Evolutionary conservation across 176 grass and related monocot genomes (phyloP).

Genomic region (Tillandsia leiboldiana): DNA sequence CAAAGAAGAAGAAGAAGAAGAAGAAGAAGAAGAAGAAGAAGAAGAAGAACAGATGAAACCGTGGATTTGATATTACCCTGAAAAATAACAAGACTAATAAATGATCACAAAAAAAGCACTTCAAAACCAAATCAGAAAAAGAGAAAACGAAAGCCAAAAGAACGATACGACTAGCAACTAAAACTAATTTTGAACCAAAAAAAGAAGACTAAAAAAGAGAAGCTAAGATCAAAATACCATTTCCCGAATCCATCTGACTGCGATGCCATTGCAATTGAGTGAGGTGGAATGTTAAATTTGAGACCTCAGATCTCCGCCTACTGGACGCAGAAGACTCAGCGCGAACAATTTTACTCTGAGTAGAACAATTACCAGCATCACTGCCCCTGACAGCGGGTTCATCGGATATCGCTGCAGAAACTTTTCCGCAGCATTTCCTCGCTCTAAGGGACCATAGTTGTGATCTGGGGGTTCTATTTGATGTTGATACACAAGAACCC

Average conservation of each 20-base stretch:
- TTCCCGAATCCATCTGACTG: conserved; percentile 57
- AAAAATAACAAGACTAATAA: too few species aligned
- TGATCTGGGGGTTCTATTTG: conserved; percentile 34
- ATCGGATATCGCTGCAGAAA: conserved; percentile 48
- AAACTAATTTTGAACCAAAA: not conserved
- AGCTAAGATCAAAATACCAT: conserved; percentile 29
- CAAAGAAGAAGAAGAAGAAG: too few species aligned
- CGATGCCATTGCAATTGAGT: conserved; percentile 88
- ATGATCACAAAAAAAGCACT: too few species aligned
- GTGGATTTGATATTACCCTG: not conserved
- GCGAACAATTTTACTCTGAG: conserved; percentile 39
- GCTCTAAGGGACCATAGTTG: conserved; percentile 38
- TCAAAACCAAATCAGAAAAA: too few species aligned
- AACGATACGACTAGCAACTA: too few species aligned
- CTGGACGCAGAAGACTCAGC: conserved; percentile 31
- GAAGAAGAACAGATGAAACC: not conserved
- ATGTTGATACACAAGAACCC: conserved; percentile 52
- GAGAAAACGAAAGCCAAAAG: too few species aligned
- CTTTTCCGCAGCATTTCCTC: conserved; percentile 43
- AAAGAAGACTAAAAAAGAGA: not conserved
- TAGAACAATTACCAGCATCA: conserved; percentile 27
- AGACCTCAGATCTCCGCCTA: conserved; percentile 32
- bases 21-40: too few species aligned
- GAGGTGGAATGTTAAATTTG: conserved; percentile 74
- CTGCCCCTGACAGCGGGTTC: conserved; percentile 27